Conservation (phyloP, 176 grass and related monocot species). For the Stipa capillata region DNA sequence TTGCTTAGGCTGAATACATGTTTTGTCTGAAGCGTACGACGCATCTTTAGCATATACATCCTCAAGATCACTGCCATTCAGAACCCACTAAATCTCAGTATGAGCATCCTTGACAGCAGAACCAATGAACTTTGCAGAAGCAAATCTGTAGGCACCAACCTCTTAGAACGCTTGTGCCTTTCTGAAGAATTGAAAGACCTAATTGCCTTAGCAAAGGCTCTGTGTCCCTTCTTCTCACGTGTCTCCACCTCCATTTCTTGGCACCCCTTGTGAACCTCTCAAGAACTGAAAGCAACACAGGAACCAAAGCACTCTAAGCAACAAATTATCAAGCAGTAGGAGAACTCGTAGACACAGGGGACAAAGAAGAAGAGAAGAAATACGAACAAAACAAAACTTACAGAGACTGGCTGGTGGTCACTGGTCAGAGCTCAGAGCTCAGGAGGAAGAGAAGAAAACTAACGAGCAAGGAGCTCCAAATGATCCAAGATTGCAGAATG, state of each 20-base stretch:
- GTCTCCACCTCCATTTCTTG: conserved; percentile 44
- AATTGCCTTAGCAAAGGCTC: conserved; percentile 32
- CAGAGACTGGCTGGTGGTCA: conserved; percentile 16
- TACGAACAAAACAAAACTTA: conserved; percentile 22
- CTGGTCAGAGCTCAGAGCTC: conserved; percentile 15
- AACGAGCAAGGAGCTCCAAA: conserved; percentile 24
- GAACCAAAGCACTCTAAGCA: conserved; percentile 6
- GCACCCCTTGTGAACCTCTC: not conserved
- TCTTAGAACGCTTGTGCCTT: conserved; percentile 48
- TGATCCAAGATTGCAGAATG: conserved; percentile 36
- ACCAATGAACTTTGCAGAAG: not conserved
- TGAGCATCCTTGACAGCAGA: not conserved
- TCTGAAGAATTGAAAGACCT: conserved; percentile 34
- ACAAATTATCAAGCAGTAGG: not conserved
- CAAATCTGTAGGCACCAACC: conserved; percentile 33
- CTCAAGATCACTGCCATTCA: conserved; percentile 58
- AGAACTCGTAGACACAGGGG: not conserved
- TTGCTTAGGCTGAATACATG: conserved; percentile 23
- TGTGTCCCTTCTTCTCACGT: conserved; percentile 41
- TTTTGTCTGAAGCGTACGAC: conserved; percentile 33
- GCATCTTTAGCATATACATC: conserved; percentile 30
- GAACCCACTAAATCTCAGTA: conserved; percentile 4
- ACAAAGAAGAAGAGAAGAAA: conserved; percentile 2
- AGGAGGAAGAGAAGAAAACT: conserved; percentile 13
- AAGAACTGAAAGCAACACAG: conserved; percentile 26